A percentile compares a stretch with the other conserved stretches of the same genome.
Evolutionary conservation across 345 rosid species (phyloP).

Genomic region (Angophora floribunda): DNA sequence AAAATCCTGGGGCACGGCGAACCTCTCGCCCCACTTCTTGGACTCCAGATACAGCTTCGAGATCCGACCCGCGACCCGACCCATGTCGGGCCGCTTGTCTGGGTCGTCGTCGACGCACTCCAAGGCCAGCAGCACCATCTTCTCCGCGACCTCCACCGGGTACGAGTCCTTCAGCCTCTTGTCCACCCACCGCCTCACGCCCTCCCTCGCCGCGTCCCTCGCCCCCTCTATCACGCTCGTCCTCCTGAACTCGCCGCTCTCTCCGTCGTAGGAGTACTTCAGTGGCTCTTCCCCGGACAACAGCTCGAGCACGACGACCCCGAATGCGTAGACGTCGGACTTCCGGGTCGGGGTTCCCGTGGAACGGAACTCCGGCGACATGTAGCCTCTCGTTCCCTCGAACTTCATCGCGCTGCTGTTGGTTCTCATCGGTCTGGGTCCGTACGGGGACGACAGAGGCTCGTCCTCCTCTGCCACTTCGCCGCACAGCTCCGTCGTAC

Average conservation of each 20-base stretch:
- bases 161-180: constrained; percentile 46
- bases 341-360: constrained; percentile 22
- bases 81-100: constrained; percentile 42
- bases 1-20: constrained; percentile 22
- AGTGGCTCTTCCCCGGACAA: constrained; percentile 36
- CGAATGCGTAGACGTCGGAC: constrained; percentile 43
- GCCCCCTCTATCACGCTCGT: constrained; percentile 35
- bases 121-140: constrained; percentile 31
- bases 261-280: constrained; percentile 18
- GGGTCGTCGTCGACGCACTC: constrained; percentile 46
- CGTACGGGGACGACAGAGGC: background rate
- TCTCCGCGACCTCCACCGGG: constrained; percentile 47
- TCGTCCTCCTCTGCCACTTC: constrained; percentile 4
- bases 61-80: constrained; percentile 27
- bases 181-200: constrained; percentile 46
- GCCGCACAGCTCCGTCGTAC: constrained; percentile 32
- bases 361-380: constrained; percentile 35
- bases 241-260: constrained; percentile 14
- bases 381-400: constrained; percentile 44
- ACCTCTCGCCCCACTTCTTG: constrained; percentile 28
- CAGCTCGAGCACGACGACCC: constrained; percentile 38
- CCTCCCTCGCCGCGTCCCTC: constrained; percentile 10
- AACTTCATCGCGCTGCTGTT: constrained; percentile 9
- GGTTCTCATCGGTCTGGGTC: background rate
- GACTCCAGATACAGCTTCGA: constrained; percentile 40